These are phyloP conservation scores for Helianthus annuus DNA, from an alignment of 129 eudicot species.

Conservation along the genomic window DNA sequence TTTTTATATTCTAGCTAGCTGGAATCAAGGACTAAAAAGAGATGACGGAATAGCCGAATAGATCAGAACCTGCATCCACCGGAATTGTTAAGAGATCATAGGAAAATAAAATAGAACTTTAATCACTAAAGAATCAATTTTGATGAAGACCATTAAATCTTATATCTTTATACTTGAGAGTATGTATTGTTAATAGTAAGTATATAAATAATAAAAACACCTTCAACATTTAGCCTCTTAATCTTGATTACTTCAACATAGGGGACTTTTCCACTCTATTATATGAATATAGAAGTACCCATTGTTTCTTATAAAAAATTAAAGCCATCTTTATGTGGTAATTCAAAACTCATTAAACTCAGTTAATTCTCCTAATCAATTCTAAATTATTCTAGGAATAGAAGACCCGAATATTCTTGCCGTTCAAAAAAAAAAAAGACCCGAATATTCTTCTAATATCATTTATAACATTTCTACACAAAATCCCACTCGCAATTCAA, in stretches of 20 bases:
- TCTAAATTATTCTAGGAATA: too few species aligned
- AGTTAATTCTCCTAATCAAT: too few species aligned
- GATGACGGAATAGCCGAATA: too few species aligned
- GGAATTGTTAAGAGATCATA: not conserved
- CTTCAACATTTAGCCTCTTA: not conserved
- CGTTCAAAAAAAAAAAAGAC: too few species aligned
- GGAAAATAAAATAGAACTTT: not conserved
- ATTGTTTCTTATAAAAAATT: too few species aligned
- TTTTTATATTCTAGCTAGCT: not conserved
- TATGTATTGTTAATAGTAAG: not conserved
- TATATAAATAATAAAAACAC: not conserved
- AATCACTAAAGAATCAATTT: not conserved
- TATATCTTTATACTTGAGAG: not conserved
- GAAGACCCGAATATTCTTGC: too few species aligned
- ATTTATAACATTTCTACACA: too few species aligned
- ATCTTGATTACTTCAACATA: slow-evolving; percentile 1
- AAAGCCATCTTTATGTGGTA: too few species aligned
- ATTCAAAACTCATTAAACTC: too few species aligned
- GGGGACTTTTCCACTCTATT: not conserved
- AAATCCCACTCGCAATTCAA: too few species aligned
- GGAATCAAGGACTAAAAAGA: not conserved
- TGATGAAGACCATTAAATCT: not conserved
- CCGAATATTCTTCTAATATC: too few species aligned
- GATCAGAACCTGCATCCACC: not conserved
- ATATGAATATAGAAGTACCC: too few species aligned